Base-by-base conservation (phyloP, 2,329 filamentous ascomycete genomes). In the Incumbomyces delicatus region DNA sequence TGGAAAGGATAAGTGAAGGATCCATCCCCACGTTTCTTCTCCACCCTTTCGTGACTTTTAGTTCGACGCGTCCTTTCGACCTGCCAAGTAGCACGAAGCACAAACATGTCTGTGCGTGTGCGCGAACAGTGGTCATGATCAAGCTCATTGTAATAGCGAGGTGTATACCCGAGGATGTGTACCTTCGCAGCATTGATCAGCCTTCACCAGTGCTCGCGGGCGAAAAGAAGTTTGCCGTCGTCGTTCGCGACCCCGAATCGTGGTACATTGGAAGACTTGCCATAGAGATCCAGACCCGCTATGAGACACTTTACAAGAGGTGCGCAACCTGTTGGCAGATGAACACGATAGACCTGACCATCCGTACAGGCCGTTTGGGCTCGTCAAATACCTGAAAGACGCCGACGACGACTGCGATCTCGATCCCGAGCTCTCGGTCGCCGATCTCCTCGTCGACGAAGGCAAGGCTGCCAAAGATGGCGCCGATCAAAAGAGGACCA, bases 371-470 rank as follows among this genome's bases (percentile, higher is more conserved):
- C 48, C 53, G 3, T 43, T 58, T 16, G 50, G 53, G 6, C 49
- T 47, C 14, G 51, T 58, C 52, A 58, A 58, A 38, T 56, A 56
- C 39, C 47, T 58, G 17, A 58, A 57, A 41, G 56, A 58, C 40
- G 36, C 33, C 41, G 48, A 53, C 38, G 52, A 57, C 40, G 56
- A 58, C 34, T 51, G 47, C 50, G 55, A 57, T 38, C 52, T 58
- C 32, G 55, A 57, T 45, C 53, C 51, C 14, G 50, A 56, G 41
- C 44, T 49, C 2, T 54, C 44, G 10, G 50, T 57, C n/a, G 50
- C 52, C 11, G 56, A 58, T 46, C 48, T 55, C 8, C 52, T 58
- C 10, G 45, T 58, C 2, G 52, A 58, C 43, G 55, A 57, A 41
- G 56, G 56, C 20, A 53, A 50, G 42, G 55, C 56, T 10, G 48